Conservation (phyloP, 2,329 filamentous ascomycete species). For the Cordyceps militaris region DNA sequence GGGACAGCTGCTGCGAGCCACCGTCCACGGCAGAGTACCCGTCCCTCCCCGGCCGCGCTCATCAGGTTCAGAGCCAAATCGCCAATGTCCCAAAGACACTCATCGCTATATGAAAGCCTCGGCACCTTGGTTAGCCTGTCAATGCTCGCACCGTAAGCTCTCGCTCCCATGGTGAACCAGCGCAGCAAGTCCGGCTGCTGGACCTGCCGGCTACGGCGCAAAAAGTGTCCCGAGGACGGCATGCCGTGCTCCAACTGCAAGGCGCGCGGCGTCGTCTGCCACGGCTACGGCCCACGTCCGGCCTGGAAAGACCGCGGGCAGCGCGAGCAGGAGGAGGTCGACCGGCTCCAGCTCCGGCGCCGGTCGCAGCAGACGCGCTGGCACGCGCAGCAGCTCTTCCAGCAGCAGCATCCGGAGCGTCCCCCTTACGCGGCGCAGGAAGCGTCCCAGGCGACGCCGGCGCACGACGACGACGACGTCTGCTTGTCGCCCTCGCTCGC, state of each 20-base stretch:
- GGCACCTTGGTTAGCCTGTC: neutral
- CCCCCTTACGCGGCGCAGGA: neutral
- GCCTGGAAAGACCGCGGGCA: slow-evolving; percentile 10
- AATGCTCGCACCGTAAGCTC: neutral
- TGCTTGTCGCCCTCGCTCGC: neutral
- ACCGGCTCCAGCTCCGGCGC: neutral
- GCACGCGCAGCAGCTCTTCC: neutral
- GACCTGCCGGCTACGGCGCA: slow-evolving; percentile 9
- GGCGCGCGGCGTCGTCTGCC: neutral
- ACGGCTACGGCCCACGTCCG: slow-evolving; percentile 8
- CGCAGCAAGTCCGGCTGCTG: slow-evolving; percentile 12
- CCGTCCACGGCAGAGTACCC: too few relatives aligned
- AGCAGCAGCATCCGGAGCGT: neutral
- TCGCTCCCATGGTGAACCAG: neutral
- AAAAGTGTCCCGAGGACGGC: neutral
- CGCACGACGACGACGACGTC: too few relatives aligned
- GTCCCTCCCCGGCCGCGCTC: too few relatives aligned
- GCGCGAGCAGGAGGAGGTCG: slow-evolving; percentile 6
- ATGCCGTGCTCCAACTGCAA: slow-evolving; percentile 4
- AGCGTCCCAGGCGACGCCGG: neutral
- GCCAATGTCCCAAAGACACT: neutral
- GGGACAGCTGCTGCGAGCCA: too few relatives aligned
- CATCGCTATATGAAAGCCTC: neutral
- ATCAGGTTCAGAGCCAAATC: too few relatives aligned
- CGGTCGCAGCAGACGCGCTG: neutral